Base-by-base conservation (phyloP, 148 eudicot genomes). In the Silene uniflora region DNA sequence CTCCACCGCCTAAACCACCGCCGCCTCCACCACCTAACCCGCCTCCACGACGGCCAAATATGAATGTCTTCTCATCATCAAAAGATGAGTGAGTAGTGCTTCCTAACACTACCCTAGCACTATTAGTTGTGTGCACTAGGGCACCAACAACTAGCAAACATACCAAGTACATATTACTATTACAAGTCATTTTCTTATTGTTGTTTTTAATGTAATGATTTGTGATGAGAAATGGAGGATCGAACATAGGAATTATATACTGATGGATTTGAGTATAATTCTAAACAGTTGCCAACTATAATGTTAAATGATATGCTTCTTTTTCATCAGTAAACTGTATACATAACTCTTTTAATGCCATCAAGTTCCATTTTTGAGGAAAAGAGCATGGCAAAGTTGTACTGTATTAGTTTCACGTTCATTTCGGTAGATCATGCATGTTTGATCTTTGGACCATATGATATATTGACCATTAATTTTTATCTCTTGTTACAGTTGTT, bases 101-200 rank as follows among this genome's bases (percentile, higher is more conserved):
- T 17, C 13, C 61, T 8, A 79, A 63, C 68, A 64, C n/a, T n/a
- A n/a, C 32, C 75, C 82, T 79, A 60, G 81, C 81, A 79, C 75
- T 75, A 69, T 71, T 62, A 54, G 75, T 11, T 3, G 56, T 63
- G 67, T 71, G 69, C 18, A 70, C 71, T 75, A 80, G 82, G 23
- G 78, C 75, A 80, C 78, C 66, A 25, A 80, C 66, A n/a, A 80
- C 62, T 42, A 80, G 61, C 42, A 80, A 63, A 72, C 79, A 71
- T 22, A 76, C n/a, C 27, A 80, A 65, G 23, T 75, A 56, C 79
- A 75, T 80, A 47, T 25, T 52, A 59, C 62, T 39, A 39, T 67
- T 39, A n/a, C 7, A 32, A 54, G 71, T 71, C 78, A 71, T 71
- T 74, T 61, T 71, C 29, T 32, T 32, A 32, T 32, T 8, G 24